These are phyloP conservation scores for Ustilago xerochloae DNA, from an alignment of 1,284 basidiomycete species.

Conservation along the genomic window DNA sequence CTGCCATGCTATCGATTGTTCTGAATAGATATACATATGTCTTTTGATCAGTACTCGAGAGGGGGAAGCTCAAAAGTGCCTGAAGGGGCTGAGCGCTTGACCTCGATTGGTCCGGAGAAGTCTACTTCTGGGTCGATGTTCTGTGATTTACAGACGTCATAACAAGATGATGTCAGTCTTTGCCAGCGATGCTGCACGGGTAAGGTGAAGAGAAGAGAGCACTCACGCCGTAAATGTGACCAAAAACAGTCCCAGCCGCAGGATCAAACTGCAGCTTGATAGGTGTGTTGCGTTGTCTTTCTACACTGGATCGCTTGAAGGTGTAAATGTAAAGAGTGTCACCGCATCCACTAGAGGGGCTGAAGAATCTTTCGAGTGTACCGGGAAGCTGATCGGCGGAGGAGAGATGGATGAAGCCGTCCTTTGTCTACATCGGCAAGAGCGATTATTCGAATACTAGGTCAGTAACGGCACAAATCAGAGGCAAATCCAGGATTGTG, in stretches of 20 bases:
- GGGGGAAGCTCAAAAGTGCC: constrained; percentile 36
- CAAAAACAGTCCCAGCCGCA: constrained; percentile 45
- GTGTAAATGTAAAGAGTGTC: constrained; percentile 44
- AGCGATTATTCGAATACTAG: neutral
- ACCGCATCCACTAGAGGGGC: constrained; percentile 39
- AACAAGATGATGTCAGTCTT: neutral
- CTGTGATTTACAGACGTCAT: neutral
- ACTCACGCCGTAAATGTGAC: constrained; percentile 57
- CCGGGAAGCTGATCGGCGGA: constrained; percentile 53
- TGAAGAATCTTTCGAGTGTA: constrained; percentile 57
- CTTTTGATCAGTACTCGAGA: constrained; percentile 16
- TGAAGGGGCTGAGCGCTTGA: constrained; percentile 30
- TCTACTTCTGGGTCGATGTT: constrained; percentile 45
- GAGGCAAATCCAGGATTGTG: neutral
- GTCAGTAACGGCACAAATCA: neutral
- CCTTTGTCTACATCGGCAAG: constrained; percentile 34
- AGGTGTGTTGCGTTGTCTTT: constrained; percentile 22
- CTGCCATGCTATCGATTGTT: neutral
- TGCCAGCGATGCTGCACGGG: too few relatives aligned
- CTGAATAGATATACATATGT: neutral
- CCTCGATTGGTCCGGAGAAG: constrained; percentile 37
- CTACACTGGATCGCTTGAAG: constrained; percentile 36
- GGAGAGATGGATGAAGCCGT: constrained; percentile 62
- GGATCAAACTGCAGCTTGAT: constrained; percentile 56
- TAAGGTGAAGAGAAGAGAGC: too few relatives aligned